Base-by-base conservation (phyloP, 345 rosid species). In the Brassica juncea region DNA sequence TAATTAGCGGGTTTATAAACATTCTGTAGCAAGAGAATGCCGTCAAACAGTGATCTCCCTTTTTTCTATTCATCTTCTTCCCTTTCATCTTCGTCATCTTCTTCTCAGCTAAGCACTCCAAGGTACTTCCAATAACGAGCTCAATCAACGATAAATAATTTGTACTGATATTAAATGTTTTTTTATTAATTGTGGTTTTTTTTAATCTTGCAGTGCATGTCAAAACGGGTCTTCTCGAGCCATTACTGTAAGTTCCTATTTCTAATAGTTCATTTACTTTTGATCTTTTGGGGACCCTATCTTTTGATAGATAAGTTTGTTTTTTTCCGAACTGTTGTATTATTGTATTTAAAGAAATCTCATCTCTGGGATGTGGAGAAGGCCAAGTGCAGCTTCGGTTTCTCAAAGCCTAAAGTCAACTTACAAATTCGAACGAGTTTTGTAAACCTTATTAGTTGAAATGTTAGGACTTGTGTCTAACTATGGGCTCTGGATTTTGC, bases 201-300 rank as follows among this genome's bases (percentile, higher is more conserved):
- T 37, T 15, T 70, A 63, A 7, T n/a, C 25, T 80, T 77, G 58
- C 83, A 88, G 92, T 76, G 68, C 71, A 61, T 76, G 70, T 42
- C 87, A 84, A 35, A 69, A 31, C 19, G 81, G 67, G 57, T 32
- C 82, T 21, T 60, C 81, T 68, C 76, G 28, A 47, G 19, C 67
- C 44, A 77, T 81, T 72, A 52, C 77, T 32, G 97, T 89, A 80
- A 82, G 89, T 86, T 62, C 52, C 30, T 74, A 31, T 32, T 35
- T 10, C 21, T 58, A 8, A 10, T 14, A 8, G 9, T 77, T 34
- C 8, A 71, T 71, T 2, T 64, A 79, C 58, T 31, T 6, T 21
- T 60, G 42, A 25, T 79, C 16, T 49, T 55, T 79, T 68, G 44
- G 25, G 25, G 25, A 23, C 25, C 25, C 25, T 23, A 25, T 79